A percentile compares a stretch with the other conserved stretches of the same genome.
Conservation (phyloP, 2,329 filamentous ascomycete genomes). For the Hypoxylon sp. region DNA sequence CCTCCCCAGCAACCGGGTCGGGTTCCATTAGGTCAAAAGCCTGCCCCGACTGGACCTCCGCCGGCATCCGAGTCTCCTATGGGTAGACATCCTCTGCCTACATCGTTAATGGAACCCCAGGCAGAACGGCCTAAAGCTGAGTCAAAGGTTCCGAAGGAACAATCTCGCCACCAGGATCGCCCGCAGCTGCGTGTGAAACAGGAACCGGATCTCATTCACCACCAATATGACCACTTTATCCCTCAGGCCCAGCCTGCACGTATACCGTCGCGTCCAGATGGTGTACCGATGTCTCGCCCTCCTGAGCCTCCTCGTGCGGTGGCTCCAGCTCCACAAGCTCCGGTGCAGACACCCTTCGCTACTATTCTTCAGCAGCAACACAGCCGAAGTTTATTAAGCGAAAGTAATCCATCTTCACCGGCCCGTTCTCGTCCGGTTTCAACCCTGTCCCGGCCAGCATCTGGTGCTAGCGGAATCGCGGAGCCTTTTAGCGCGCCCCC, state of each 20-base stretch:
- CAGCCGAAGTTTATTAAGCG: conserved; percentile 60
- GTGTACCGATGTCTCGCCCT: conserved; percentile 58
- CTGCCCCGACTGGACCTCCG: conserved; percentile 48
- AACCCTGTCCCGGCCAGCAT: conserved; percentile 51
- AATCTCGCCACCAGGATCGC: conserved; percentile 52
- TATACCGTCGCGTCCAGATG: conserved; percentile 60
- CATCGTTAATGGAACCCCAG: conserved; percentile 52
- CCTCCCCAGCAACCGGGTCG: conserved; percentile 54
- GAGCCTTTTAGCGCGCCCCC: conserved; percentile 56
- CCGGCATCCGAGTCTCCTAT: conserved; percentile 50
- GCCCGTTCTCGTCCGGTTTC: conserved; percentile 56
- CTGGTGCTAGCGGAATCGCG: conserved; percentile 49
- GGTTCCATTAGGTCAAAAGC: conserved; percentile 52
- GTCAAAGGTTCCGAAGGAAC: conserved; percentile 54
- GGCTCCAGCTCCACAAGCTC: conserved; percentile 55
- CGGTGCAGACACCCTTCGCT: conserved; percentile 55
- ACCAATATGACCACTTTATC: conserved; percentile 63
- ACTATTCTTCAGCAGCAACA: conserved; percentile 60
- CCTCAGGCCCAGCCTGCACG: conserved; percentile 59
- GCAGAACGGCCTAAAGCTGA: conserved; percentile 54
- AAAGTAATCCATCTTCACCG: conserved; percentile 60
- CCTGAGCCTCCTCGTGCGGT: conserved; percentile 62
- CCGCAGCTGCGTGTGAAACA: conserved; percentile 63
- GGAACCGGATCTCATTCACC: conserved; percentile 64
- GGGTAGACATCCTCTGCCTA: conserved; percentile 53